Base-by-base conservation (phyloP, 805 yeast species). In the Nakazawaea ernobii region DNA sequence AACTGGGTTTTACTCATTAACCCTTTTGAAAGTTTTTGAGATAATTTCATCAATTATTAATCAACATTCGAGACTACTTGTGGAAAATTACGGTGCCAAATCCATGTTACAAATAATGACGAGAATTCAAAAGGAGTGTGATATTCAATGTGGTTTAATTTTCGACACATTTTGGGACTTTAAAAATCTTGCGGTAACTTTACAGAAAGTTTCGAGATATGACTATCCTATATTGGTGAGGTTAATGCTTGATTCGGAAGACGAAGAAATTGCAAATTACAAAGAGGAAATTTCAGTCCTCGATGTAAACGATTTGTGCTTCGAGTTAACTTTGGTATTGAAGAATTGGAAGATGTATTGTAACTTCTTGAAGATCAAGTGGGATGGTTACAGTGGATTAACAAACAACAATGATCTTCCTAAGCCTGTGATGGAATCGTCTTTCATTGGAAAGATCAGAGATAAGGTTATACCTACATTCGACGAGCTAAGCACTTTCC, bases 101-200 rank as follows among this genome's bases (percentile, higher is more conserved):
- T 81, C 82, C 13, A 81, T 91, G 71, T 66, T 74, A 2, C 73
- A 74, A 32, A 90, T 92, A 8, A 73, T 91, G 55, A 79, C 76
- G 15, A 77, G 78, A 43, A 83, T 94, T 30, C 96, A 92, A 64
- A 70, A 77, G 43, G 99, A 94, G 59, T 83, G 94, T 29, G 99
- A 94, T 59, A 73, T 91, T n/a, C 99, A 94, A 59, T 84, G 92
- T 26, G 95, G 95, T 0, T 70, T 94, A 39, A 86, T 94, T 4
- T 72, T 86, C 46, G 98, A 92, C 62, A 86, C 94, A 0, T 88
- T 87, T 58, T 77, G 82, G 68, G 97, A 91, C 55, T 74, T 79
- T 28, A 75, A 87, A 52, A 71, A 82, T 27, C 58, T 90, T 4
- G 81, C 74, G 28, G 72, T 77, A 50, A 59, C 75, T 8, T 55